Evolutionary conservation across 805 yeast genomes (phyloP).

Genomic region (Yarrowia sp.): DNA sequence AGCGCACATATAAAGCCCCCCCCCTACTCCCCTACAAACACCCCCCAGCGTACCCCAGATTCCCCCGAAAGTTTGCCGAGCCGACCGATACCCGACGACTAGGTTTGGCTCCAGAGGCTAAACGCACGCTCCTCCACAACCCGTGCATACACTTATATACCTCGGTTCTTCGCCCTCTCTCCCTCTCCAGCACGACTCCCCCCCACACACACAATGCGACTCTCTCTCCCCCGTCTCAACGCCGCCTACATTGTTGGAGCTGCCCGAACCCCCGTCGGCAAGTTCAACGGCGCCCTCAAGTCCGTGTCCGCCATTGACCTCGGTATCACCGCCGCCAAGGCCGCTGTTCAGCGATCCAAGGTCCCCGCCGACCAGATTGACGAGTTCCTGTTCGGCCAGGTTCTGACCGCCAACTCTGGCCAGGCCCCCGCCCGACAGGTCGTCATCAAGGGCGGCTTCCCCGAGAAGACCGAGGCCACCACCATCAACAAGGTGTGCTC

Average conservation of each 20-base stretch:
- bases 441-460: slow-evolving; percentile 81
- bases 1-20: background rate
- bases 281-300: slow-evolving; percentile 79
- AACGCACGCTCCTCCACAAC: too few relatives aligned
- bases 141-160: slow-evolving; percentile 13
- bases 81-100: slow-evolving; percentile 27
- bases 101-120: background rate
- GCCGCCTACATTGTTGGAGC: slow-evolving; percentile 79
- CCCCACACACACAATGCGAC: slow-evolving; percentile 18
- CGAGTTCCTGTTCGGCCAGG: slow-evolving; percentile 88
- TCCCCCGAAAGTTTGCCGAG: slow-evolving; percentile 23
- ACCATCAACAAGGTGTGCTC: slow-evolving; percentile 96
- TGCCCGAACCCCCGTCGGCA: slow-evolving; percentile 92
- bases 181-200: background rate
- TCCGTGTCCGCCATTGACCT: slow-evolving; percentile 71
- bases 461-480: slow-evolving; percentile 76
- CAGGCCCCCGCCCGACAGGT: slow-evolving; percentile 98
- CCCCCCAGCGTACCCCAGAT: background rate
- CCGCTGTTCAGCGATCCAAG: slow-evolving; percentile 79
- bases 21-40: background rate
- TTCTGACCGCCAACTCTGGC: slow-evolving; percentile 85
- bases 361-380: slow-evolving; percentile 74
- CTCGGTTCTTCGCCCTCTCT: background rate
- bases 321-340: slow-evolving; percentile 82
- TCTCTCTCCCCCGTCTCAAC: slow-evolving; percentile 25